Evolutionary conservation across 768 basidiomycete species (phyloP).

Genomic region (Rhodotorula taiwanensis): DNA sequence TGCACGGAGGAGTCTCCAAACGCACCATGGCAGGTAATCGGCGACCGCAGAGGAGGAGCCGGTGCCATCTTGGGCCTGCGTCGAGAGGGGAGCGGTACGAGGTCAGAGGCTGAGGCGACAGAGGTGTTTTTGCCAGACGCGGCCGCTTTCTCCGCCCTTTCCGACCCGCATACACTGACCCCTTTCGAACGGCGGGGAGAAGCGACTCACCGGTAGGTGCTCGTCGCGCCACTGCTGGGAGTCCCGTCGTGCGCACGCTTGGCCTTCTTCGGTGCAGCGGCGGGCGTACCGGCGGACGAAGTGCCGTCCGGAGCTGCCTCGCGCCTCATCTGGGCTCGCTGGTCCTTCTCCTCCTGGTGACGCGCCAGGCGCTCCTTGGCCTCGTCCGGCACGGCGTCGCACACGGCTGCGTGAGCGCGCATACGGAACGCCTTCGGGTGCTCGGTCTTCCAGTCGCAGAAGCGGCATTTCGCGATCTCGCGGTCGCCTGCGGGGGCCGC

Average conservation of each 20-base stretch:
- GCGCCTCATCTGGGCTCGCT: neutral
- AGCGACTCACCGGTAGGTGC: neutral
- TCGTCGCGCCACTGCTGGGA: neutral
- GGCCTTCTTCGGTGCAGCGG: conserved; percentile 14
- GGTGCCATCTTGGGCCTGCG: neutral
- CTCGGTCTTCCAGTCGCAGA: conserved; percentile 38
- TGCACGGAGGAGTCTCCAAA: neutral
- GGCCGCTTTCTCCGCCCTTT: neutral
- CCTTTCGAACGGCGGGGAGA: neutral
- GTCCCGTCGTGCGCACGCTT: conserved; percentile 7
- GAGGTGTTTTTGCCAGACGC: too few species aligned
- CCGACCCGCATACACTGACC: conserved; percentile 13
- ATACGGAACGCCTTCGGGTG: conserved; percentile 41
- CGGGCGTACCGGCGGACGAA: neutral
- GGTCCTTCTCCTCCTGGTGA: conserved; percentile 17
- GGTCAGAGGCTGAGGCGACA: neutral
- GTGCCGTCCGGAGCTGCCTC: neutral
- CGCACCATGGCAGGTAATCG: conserved; percentile 44
- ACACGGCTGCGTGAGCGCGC: conserved; percentile 15
- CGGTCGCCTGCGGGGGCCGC: conserved; percentile 9
- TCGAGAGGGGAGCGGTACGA: neutral
- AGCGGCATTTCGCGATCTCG: conserved; percentile 28
- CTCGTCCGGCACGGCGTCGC: conserved; percentile 9
- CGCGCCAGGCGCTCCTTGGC: conserved; percentile 2
- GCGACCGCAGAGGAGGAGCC: conserved; percentile 26